Evolutionary conservation across 352 stramenopile genomes (phyloP).

Genomic region (Pythium brachiatum): DNA sequence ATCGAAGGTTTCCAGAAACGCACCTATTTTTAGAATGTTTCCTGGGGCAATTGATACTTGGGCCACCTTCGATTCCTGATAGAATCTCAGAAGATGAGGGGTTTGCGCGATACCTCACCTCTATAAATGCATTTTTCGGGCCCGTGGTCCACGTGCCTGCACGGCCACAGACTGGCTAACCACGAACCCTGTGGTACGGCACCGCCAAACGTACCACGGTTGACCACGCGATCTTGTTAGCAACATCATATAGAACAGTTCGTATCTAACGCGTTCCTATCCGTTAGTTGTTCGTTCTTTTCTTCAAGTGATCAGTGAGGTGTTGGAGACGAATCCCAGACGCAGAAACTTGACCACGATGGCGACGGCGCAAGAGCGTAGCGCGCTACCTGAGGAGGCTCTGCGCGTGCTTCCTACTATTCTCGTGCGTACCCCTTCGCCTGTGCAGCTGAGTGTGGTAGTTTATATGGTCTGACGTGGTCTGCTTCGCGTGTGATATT

Average conservation of each 20-base stretch:
- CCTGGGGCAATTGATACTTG: slow-evolving; percentile 7
- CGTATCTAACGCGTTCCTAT: background rate
- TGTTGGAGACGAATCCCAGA: slow-evolving; percentile 15
- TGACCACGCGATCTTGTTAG: background rate
- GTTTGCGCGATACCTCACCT: slow-evolving; percentile 8
- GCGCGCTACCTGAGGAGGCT: slow-evolving; percentile 36
- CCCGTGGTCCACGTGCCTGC: slow-evolving; percentile 23
- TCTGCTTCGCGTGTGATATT: background rate
- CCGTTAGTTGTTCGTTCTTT: slow-evolving; percentile 11
- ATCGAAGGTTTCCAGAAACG: background rate
- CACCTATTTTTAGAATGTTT: background rate
- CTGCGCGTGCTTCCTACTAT: slow-evolving; percentile 61
- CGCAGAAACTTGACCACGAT: slow-evolving; percentile 14
- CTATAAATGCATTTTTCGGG: slow-evolving; percentile 10
- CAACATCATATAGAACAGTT: background rate
- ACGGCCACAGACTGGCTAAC: slow-evolving; percentile 17
- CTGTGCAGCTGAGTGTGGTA: too few species aligned
- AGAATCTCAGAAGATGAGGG: background rate
- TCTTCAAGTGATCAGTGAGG: slow-evolving; percentile 4
- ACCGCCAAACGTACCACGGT: background rate
- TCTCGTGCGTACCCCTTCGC: slow-evolving; percentile 33
- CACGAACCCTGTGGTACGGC: slow-evolving; percentile 18
- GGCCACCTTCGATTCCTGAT: background rate
- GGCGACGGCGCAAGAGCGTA: slow-evolving; percentile 17
- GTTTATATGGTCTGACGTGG: background rate